Conservation (phyloP, 2,329 filamentous ascomycete genomes). For the Thielaviopsis musarum region DNA sequence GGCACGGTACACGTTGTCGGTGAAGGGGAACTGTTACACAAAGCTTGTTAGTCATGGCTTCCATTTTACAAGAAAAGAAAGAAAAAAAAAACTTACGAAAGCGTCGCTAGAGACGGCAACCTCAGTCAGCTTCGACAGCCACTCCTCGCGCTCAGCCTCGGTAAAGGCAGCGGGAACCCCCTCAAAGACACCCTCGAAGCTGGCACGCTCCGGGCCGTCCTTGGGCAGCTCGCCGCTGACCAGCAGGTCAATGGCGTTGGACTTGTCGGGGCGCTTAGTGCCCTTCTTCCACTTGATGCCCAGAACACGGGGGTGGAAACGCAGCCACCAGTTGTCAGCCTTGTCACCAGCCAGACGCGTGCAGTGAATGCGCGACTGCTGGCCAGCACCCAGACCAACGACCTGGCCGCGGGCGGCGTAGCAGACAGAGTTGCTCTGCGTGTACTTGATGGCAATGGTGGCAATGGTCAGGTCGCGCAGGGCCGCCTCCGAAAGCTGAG, state of each 20-base stretch:
- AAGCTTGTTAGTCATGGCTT: slow-evolving; percentile 15
- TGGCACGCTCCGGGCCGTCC: slow-evolving; percentile 64
- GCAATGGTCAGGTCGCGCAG: slow-evolving; percentile 83
- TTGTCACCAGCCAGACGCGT: slow-evolving; percentile 94
- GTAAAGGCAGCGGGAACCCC: slow-evolving; percentile 74
- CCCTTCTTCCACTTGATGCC: slow-evolving; percentile 94
- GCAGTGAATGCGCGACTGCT: slow-evolving; percentile 97
- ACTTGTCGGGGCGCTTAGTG: slow-evolving; percentile 91
- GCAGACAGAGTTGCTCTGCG: slow-evolving; percentile 97
- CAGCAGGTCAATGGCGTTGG: slow-evolving; percentile 90
- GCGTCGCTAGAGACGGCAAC: slow-evolving; percentile 89
- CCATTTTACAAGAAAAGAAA: not conserved
- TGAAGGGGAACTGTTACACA: slow-evolving; percentile 68
- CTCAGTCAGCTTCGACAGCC: slow-evolving; percentile 64
- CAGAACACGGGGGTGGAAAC: slow-evolving; percentile 82
- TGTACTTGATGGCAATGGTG: slow-evolving; percentile 96
- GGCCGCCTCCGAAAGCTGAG: slow-evolving; percentile 59
- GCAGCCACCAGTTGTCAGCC: slow-evolving; percentile 99
- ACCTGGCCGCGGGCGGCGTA: slow-evolving; percentile 90
- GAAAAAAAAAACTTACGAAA: slow-evolving; percentile 48
- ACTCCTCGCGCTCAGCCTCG: slow-evolving; percentile 65
- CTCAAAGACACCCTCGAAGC: slow-evolving; percentile 81
- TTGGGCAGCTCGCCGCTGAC: slow-evolving; percentile 81
- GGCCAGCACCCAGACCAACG: slow-evolving; percentile 83
- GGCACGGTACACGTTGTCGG: slow-evolving; percentile 91